These are phyloP conservation scores for Cytidiella melzeri DNA, from an alignment of 768 basidiomycete genomes.

Conservation along the genomic window DNA sequence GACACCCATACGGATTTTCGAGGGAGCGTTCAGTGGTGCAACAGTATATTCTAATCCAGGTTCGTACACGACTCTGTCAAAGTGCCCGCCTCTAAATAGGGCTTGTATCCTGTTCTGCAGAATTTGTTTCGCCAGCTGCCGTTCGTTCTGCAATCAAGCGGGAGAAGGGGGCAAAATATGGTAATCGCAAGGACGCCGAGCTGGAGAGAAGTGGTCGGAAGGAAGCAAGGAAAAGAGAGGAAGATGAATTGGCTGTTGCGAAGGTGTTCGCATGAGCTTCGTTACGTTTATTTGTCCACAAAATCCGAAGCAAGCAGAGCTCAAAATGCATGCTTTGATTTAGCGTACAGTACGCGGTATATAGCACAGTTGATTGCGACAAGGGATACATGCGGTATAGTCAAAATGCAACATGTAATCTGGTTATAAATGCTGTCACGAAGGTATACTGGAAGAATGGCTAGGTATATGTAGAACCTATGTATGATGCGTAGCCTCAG, in stretches of 20 bases:
- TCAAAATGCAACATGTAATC: background rate
- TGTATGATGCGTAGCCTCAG: too few relatives aligned
- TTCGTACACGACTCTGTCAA: conserved; percentile 28
- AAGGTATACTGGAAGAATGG: too few relatives aligned
- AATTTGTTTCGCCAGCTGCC: conserved; percentile 87
- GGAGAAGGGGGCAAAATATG: conserved; percentile 78
- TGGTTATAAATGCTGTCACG: too few relatives aligned
- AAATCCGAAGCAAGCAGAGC: too few relatives aligned
- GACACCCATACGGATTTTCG: conserved; percentile 96
- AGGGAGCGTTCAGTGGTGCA: conserved; percentile 93
- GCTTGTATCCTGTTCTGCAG: conserved; percentile 33
- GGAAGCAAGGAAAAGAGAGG: conserved; percentile 54
- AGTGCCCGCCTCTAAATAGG: background rate
- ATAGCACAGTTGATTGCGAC: background rate
- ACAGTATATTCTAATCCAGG: conserved; percentile 96
- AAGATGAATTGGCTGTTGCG: conserved; percentile 76
- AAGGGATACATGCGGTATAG: background rate
- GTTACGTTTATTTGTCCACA: too few relatives aligned
- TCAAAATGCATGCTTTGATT: too few relatives aligned
- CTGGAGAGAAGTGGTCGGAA: conserved; percentile 58
- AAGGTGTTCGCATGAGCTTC: conserved; percentile 75
- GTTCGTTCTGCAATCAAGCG: conserved; percentile 64
- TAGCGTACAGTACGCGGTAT: background rate
- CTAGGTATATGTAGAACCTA: too few relatives aligned
- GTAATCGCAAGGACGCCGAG: conserved; percentile 73